These are phyloP conservation scores for Verbena officinalis DNA, from an alignment of 257 asterid species.

Conservation along the genomic window DNA sequence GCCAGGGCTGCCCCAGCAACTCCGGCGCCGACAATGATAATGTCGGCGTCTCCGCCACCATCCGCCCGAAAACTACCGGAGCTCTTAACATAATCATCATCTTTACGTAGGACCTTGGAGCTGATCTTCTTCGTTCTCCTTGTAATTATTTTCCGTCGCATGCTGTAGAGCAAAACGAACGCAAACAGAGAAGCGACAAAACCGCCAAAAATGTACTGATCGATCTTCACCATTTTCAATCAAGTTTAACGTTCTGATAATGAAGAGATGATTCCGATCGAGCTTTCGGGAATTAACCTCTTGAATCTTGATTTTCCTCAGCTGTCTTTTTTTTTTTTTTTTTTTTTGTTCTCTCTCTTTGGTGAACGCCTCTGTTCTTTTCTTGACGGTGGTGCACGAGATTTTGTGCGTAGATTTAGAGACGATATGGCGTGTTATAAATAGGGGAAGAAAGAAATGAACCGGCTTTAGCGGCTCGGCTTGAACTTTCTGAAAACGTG, in stretches of 20 bases:
- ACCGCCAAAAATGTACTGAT: conserved; percentile 51
- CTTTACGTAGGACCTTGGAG: conserved; percentile 31
- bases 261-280: too few species aligned
- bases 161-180: conserved; percentile 42
- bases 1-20: conserved; percentile 84
- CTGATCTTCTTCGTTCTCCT: conserved; percentile 41
- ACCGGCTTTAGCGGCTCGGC: conserved; percentile 17
- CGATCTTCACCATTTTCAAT: conserved; percentile 46
- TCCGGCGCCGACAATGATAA: conserved; percentile 78
- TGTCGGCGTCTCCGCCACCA: conserved; percentile 42
- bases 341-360: too few species aligned
- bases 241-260: background rate
- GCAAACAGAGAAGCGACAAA: conserved; percentile 54
- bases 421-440: conserved; percentile 22
- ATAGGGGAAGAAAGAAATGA: conserved; percentile 22
- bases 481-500: conserved; percentile 21
- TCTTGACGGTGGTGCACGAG: conserved; percentile 17
- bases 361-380: background rate
- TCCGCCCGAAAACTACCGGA: conserved; percentile 29
- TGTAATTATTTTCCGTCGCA: conserved; percentile 35
- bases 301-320: too few species aligned
- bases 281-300: background rate
- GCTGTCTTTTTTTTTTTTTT: too few species aligned
- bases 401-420: conserved; percentile 23
- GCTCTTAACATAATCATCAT: conserved; percentile 22